Conservation (phyloP, 805 yeast genomes). For the Candida takata region DNA sequence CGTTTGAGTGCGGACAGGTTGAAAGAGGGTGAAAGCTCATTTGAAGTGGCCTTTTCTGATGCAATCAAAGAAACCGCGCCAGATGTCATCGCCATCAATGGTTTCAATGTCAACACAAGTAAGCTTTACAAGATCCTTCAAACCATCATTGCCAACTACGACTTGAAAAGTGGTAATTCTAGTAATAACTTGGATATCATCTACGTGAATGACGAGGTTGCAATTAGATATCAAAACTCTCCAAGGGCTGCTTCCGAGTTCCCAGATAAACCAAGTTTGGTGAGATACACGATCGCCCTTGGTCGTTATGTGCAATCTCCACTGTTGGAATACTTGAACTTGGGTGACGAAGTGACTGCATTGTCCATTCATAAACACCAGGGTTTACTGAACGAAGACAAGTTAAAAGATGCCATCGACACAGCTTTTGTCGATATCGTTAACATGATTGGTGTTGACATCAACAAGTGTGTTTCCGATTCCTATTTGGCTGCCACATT, state of each 20-base stretch:
- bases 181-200: slow-evolving; percentile 48
- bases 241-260: slow-evolving; percentile 69
- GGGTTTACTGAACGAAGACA: slow-evolving; percentile 56
- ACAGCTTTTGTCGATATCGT: slow-evolving; percentile 84
- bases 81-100: slow-evolving; percentile 86
- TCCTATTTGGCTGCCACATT: slow-evolving; percentile 62
- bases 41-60: slow-evolving; percentile 54
- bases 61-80: slow-evolving; percentile 64
- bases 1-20: slow-evolving; percentile 37
- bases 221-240: slow-evolving; percentile 79
- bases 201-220: slow-evolving; percentile 91
- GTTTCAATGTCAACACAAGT: slow-evolving; percentile 71
- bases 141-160: slow-evolving; percentile 42
- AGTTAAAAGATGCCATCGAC: slow-evolving; percentile 59
- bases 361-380: slow-evolving; percentile 70
- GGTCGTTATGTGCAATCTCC: slow-evolving; percentile 94
- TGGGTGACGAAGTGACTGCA: slow-evolving; percentile 68
- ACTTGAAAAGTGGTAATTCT: slow-evolving; percentile 41
- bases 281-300: slow-evolving; percentile 78
- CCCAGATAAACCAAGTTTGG: slow-evolving; percentile 74
- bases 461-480: slow-evolving; percentile 81
- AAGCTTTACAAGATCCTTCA: slow-evolving; percentile 49
- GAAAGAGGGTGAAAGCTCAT: slow-evolving; percentile 44
- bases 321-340: slow-evolving; percentile 76
- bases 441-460: slow-evolving; percentile 88